Conservation (phyloP, 2,329 filamentous ascomycete species). For the Nigrospora sphaerica region DNA sequence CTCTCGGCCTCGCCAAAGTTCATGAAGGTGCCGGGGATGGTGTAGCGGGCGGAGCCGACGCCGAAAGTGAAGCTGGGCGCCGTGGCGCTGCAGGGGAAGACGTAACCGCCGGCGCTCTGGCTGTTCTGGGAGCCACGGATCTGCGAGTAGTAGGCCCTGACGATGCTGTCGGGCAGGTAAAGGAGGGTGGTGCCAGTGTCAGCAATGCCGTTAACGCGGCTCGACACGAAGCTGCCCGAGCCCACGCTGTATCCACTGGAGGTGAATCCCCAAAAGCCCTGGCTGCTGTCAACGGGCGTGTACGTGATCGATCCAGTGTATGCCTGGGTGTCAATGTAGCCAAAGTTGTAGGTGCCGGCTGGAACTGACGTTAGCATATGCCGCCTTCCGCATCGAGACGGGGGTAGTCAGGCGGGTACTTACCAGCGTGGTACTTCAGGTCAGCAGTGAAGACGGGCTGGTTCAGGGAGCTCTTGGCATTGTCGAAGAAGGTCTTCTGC, state of each 20-base stretch:
- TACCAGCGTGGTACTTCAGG: slow-evolving; percentile 15
- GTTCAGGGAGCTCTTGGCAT: slow-evolving; percentile 15
- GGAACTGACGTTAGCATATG: not conserved
- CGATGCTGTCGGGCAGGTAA: slow-evolving; percentile 38
- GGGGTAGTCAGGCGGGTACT: not conserved
- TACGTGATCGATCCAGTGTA: slow-evolving; percentile 21
- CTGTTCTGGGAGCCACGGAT: slow-evolving; percentile 35
- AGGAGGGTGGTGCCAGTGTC: slow-evolving; percentile 56
- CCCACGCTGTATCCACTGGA: slow-evolving; percentile 19
- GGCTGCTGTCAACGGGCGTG: slow-evolving; percentile 14
- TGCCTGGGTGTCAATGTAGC: slow-evolving; percentile 19
- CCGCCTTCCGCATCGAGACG: not conserved
- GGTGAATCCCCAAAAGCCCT: slow-evolving; percentile 25
- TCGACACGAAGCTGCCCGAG: not conserved
- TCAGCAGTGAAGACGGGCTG: slow-evolving; percentile 23
- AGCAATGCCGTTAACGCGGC: slow-evolving; percentile 30
- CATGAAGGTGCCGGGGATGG: slow-evolving; percentile 41
- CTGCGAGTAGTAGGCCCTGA: slow-evolving; percentile 42
- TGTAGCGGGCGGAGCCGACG: slow-evolving; percentile 38
- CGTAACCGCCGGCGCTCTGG: slow-evolving; percentile 35
- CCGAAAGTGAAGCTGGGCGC: slow-evolving; percentile 44
- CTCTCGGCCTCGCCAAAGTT: slow-evolving; percentile 39
- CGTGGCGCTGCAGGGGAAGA: slow-evolving; percentile 40
- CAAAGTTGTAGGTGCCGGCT: slow-evolving; percentile 27
- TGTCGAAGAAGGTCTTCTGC: slow-evolving; percentile 27